phyloP scores from a whole-genome alignment of 2,329 filamentous ascomycete genomes.

The Verticillium dahliae region DNA sequence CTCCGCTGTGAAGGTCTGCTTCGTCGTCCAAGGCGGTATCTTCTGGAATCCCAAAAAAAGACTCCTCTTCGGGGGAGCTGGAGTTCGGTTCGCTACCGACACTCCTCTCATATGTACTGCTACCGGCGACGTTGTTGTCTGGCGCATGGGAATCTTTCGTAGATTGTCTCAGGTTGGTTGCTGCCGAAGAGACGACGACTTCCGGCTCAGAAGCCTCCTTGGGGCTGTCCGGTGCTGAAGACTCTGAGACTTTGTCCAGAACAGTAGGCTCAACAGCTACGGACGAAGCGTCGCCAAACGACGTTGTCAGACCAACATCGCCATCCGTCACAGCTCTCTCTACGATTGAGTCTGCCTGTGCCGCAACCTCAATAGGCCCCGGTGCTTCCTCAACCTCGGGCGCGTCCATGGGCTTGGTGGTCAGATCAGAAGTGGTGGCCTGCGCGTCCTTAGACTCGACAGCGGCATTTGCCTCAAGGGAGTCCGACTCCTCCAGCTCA shows the following conservation, averaged over 20 bases:
- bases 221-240: neutral
- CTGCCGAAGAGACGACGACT: neutral
- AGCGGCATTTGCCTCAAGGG: neutral
- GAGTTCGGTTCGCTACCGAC: neutral
- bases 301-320: neutral
- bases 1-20: neutral
- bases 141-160: neutral
- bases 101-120: neutral
- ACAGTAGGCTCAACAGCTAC: neutral
- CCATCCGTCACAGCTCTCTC: too few species aligned
- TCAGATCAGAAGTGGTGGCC: neutral
- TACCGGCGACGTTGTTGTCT: neutral
- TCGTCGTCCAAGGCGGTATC: slow-evolving; percentile 1
- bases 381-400: neutral
- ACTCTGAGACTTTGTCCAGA: neutral
- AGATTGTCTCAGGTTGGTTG: neutral
- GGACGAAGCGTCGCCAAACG: neutral
- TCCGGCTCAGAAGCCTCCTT: neutral
- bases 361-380: too few species aligned
- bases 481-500: too few species aligned
- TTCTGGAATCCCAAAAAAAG: slow-evolving; percentile 1
- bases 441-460: neutral
- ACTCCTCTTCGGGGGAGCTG: neutral
- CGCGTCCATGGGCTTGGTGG: neutral
- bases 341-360: too few species aligned